These are phyloP conservation scores for Quercus lobata DNA, from an alignment of 331 rosid genomes.

Conservation along the genomic window DNA sequence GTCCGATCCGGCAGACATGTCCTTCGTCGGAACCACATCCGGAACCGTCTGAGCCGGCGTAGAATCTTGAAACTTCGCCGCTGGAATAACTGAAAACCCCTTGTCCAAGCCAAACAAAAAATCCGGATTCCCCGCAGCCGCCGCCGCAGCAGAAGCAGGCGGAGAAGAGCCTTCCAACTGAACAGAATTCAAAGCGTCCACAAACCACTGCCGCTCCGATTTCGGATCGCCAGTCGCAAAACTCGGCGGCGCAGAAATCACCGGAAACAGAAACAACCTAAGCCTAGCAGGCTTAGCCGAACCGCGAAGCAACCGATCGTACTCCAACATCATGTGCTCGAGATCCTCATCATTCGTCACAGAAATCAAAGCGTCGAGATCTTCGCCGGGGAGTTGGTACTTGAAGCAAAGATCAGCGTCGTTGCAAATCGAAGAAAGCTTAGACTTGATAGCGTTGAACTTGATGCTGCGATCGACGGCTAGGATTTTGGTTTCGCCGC, in stretches of 20 bases:
- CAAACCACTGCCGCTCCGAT: slow-evolving; percentile 73
- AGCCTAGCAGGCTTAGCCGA: slow-evolving; percentile 74
- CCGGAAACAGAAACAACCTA: slow-evolving; percentile 62
- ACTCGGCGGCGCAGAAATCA: background rate
- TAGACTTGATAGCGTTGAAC: slow-evolving; percentile 41
- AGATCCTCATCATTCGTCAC: slow-evolving; percentile 86
- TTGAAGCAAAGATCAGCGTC: slow-evolving; percentile 47
- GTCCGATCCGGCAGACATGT: slow-evolving; percentile 33
- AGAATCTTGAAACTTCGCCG: slow-evolving; percentile 29
- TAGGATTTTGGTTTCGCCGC: slow-evolving; percentile 88
- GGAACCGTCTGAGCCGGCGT: slow-evolving; percentile 25
- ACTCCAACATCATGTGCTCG: slow-evolving; percentile 81
- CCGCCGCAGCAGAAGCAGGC: slow-evolving; percentile 14
- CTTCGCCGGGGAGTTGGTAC: slow-evolving; percentile 91
- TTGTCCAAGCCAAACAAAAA: slow-evolving; percentile 79
- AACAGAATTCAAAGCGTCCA: slow-evolving; percentile 78
- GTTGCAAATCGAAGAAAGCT: slow-evolving; percentile 50
- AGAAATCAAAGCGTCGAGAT: slow-evolving; percentile 85
- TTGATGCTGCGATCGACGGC: slow-evolving; percentile 63
- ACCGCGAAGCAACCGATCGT: slow-evolving; percentile 63
- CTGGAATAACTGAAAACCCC: slow-evolving; percentile 26
- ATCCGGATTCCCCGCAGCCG: slow-evolving; percentile 47
- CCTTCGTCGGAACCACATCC: slow-evolving; percentile 34
- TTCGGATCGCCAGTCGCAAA: slow-evolving; percentile 25
- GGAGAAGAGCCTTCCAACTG: slow-evolving; percentile 51